phyloP scores from a whole-genome alignment of 108 stramenopile genomes.

The Pseudonitzschia pungens region DNA sequence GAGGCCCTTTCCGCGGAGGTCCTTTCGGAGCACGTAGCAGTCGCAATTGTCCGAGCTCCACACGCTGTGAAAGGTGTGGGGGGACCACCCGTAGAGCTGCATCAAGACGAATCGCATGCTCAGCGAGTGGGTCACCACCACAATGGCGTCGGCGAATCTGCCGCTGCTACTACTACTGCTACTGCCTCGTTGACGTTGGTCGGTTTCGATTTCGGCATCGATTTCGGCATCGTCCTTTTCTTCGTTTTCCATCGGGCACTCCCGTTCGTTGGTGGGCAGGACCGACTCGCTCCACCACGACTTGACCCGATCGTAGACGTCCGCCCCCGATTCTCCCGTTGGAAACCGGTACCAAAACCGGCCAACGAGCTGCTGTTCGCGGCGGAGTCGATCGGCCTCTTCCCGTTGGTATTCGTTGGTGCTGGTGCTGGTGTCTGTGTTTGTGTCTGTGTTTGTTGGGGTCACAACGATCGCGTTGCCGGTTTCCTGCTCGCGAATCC shows the following conservation, averaged over 20 bases:
- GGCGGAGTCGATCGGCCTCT: slow-evolving; percentile 26
- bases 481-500: slow-evolving; percentile 35
- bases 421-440: too few relatives aligned
- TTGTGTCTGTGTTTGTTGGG: too few relatives aligned
- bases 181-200: too few relatives aligned
- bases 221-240: too few relatives aligned
- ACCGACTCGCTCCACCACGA: slow-evolving; percentile 54
- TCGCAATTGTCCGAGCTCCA: slow-evolving; percentile 47
- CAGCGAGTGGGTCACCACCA: slow-evolving; percentile 51
- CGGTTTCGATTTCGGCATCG: slow-evolving; percentile 14
- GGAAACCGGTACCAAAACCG: slow-evolving; percentile 61
- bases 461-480: background rate
- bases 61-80: slow-evolving; percentile 45
- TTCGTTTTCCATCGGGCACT: background rate
- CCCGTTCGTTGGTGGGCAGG: slow-evolving; percentile 38
- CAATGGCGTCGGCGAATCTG: slow-evolving; percentile 43
- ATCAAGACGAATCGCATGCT: slow-evolving; percentile 51
- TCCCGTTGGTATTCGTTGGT: too few relatives aligned
- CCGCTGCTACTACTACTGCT: too few relatives aligned
- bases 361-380: slow-evolving; percentile 45
- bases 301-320: slow-evolving; percentile 55
- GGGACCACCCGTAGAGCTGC: slow-evolving; percentile 38
- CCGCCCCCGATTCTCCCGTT: slow-evolving; percentile 51
- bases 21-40: slow-evolving; percentile 38
- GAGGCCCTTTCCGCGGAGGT: slow-evolving; percentile 27